phyloP scores from a whole-genome alignment of 805 yeast genomes.

The Metschnikowia anglica region DNA sequence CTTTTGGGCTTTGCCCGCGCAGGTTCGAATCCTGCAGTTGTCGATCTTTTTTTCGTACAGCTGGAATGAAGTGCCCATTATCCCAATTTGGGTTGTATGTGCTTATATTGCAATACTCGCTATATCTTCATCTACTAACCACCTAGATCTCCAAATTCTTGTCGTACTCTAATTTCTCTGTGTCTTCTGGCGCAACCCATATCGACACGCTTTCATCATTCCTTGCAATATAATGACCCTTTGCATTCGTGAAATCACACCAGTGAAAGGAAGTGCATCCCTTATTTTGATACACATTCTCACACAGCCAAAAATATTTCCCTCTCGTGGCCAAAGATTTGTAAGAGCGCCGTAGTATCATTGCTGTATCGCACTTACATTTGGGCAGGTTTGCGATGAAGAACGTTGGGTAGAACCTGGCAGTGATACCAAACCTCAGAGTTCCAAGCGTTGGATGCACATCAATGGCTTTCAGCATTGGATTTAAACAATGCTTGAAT shows the following conservation, averaged over 20 bases:
- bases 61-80: no score
- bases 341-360: constrained; percentile 58
- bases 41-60: constrained; percentile 23
- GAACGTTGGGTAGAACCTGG: constrained; percentile 49
- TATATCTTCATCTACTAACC: neutral
- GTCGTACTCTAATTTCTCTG: constrained; percentile 14
- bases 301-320: constrained; percentile 68
- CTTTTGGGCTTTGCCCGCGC: constrained; percentile 53
- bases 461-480: constrained; percentile 39
- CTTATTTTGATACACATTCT: constrained; percentile 41
- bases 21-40: constrained; percentile 52
- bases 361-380: constrained; percentile 49
- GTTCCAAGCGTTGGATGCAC: constrained; percentile 50
- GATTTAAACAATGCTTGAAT: constrained; percentile 63
- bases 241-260: constrained; percentile 44
- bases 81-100: neutral
- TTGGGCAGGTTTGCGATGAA: constrained; percentile 38
- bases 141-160: neutral
- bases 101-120: neutral
- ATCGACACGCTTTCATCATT: constrained; percentile 34
- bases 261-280: constrained; percentile 51
- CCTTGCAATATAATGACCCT: constrained; percentile 34
- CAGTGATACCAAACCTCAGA: constrained; percentile 63
- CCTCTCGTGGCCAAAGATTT: constrained; percentile 49
- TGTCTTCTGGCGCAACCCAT: constrained; percentile 50